Percentiles rank a stretch among this genome's conserved stretches.
These are phyloP conservation scores for Calonectria hongkongensis DNA, from an alignment of 2,329 filamentous ascomycete species.

Conservation along the genomic window DNA sequence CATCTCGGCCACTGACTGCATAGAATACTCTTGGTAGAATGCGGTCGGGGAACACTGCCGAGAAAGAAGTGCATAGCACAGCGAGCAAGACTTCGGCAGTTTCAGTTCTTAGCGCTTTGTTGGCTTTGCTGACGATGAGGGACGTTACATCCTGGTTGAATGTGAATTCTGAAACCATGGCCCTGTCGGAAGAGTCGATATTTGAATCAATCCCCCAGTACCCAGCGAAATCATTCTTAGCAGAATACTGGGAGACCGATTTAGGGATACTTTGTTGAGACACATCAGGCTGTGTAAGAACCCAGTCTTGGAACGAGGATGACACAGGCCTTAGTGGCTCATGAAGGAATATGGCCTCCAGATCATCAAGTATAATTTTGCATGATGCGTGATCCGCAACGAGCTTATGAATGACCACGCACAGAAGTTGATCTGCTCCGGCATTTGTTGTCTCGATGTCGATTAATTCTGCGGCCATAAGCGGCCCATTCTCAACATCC, in stretches of 20 bases:
- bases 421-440: not conserved
- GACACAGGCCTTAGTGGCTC: not conserved
- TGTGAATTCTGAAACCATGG: not conserved
- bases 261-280: not conserved
- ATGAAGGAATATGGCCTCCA: not conserved
- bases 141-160: not conserved
- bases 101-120: not conserved
- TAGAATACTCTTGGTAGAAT: not conserved
- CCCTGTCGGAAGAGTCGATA: not conserved
- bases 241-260: not conserved
- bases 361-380: not conserved
- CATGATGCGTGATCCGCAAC: not conserved
- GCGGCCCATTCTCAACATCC: not conserved
- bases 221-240: not conserved
- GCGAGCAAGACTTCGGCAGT: not conserved
- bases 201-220: not conserved
- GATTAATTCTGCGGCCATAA: not conserved
- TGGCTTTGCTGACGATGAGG: not conserved
- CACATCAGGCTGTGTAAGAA: not conserved
- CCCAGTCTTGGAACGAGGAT: not conserved
- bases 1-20: not conserved
- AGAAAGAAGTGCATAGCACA: not conserved
- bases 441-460: not conserved
- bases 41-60: not conserved
- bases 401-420: not conserved